Evolutionary conservation across 2,329 filamentous ascomycete genomes (phyloP), one percentile per base, ranked within the genome.

Genomic region (Mariannaea sp.): DNA sequence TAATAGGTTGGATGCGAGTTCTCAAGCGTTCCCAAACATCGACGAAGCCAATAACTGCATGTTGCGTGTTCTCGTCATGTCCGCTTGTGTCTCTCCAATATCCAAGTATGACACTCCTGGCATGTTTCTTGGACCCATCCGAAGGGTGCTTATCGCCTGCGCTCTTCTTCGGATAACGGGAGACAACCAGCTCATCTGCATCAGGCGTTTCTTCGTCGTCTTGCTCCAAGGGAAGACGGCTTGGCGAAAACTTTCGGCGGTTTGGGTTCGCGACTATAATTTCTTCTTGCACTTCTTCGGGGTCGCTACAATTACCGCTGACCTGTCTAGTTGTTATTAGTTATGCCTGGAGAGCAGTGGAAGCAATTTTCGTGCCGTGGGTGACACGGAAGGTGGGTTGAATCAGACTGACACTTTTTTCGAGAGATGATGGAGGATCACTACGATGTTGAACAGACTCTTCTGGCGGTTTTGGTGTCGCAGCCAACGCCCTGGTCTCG

Each of bases 21-120:
- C 84, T 80, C 2, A 87, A 75, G 1, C 83, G 77, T 48, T 86
- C 83, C 14, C 82, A 73, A 9, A 82, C 73, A 55, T 87, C 84
- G 42, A 86, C 85, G 55, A 86, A 86, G 5, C 83, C 84, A 42
- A 83, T 79, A 1, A 86, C 80, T 0, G 77, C 77, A 64, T 86
- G 84, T 63, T 83, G 85, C 12, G 77, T 75, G 2, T 70, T 70
- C 7, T 73, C 69, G 12, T 78, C 69, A 0, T 78, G 76, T 1
- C 81, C 77, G 3, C 71, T 71, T 0, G 83, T 86, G 42, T 85
- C 81, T 44, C 83, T 76, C 84, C 84, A 87, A 14, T 82, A 79
- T 2, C 84, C 84, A 7, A 87, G 72, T 5, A 78, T 66, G 5
- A 82, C 74, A 4, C 76, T 75, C 57, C 81, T 82, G 17, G 73